Conservation (phyloP, 2,329 filamentous ascomycete species). For the Fusarium subglutinans region DNA sequence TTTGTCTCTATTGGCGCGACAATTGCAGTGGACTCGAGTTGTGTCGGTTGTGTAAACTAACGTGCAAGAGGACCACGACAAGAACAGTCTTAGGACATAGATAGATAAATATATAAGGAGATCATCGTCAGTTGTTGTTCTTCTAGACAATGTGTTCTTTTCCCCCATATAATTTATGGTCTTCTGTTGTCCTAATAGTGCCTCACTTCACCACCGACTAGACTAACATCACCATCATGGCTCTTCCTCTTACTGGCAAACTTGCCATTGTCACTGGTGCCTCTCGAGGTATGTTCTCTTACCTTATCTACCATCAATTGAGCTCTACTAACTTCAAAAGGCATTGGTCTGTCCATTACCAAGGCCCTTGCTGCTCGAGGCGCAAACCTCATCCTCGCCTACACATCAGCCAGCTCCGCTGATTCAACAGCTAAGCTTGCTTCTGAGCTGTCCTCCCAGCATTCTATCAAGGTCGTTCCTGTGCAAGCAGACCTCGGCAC, state of each 20-base stretch:
- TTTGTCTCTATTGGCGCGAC: constrained; percentile 37
- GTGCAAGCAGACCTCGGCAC: constrained; percentile 66
- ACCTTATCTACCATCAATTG: not conserved
- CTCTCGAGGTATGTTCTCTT: constrained; percentile 69
- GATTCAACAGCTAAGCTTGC: constrained; percentile 34
- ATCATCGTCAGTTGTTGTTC: not conserved
- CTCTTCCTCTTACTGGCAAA: constrained; percentile 72
- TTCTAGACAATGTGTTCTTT: not conserved
- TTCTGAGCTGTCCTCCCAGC: constrained; percentile 45
- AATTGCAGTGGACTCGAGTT: constrained; percentile 17
- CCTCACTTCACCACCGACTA: not conserved
- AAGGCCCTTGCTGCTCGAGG: constrained; percentile 40
- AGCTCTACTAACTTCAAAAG: constrained; percentile 18
- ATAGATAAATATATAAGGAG: constrained; percentile 13
- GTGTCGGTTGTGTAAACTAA: constrained; percentile 5
- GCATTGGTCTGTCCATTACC: constrained; percentile 39
- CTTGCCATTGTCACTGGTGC: constrained; percentile 82
- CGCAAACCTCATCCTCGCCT: constrained; percentile 41
- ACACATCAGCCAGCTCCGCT: constrained; percentile 35
- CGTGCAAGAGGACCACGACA: constrained; percentile 2
- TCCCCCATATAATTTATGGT: not conserved
- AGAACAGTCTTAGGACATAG: not conserved
- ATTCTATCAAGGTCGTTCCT: constrained; percentile 68
- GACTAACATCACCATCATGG: constrained; percentile 42
- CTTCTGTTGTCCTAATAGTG: not conserved